phyloP scores from a whole-genome alignment of 257 asterid genomes.

The Nemophila menziesii region DNA sequence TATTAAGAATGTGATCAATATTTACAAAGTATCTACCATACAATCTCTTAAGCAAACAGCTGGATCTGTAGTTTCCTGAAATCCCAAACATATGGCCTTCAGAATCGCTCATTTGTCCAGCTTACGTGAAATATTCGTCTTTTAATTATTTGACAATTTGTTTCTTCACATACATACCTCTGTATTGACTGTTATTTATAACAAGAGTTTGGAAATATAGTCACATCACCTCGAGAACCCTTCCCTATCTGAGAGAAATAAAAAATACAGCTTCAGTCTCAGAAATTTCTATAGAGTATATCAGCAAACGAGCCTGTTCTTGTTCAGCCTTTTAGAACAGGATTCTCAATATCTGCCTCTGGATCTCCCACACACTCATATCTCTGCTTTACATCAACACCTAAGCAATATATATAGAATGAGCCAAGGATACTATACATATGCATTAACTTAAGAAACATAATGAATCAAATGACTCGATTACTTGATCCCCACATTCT shows the following conservation, averaged over 20 bases:
- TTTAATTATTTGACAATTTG: background rate
- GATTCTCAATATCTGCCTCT: slow-evolving; percentile 69
- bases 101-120: slow-evolving; percentile 55
- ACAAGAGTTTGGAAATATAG: slow-evolving; percentile 61
- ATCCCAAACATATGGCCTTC: slow-evolving; percentile 56
- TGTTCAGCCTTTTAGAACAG: slow-evolving; percentile 52
- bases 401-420: slow-evolving; percentile 18
- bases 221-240: slow-evolving; percentile 53
- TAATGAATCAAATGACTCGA: slow-evolving; percentile 47
- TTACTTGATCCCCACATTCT: slow-evolving; percentile 33
- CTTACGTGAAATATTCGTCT: slow-evolving; percentile 30
- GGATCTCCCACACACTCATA: slow-evolving; percentile 75
- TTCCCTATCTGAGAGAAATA: too few species aligned
- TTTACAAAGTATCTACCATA: too few species aligned
- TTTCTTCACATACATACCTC: slow-evolving; percentile 23
- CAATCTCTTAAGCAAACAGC: slow-evolving; percentile 46
- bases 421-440: too few species aligned
- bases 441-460: background rate
- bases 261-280: too few species aligned
- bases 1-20: slow-evolving; percentile 6
- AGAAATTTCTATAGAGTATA: too few species aligned
- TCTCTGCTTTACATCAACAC: slow-evolving; percentile 55
- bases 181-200: slow-evolving; percentile 44
- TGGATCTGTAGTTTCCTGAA: slow-evolving; percentile 60
- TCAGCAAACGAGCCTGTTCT: slow-evolving; percentile 55